A percentile compares a stretch with the other conserved stretches of the same genome.
phyloP scores from a whole-genome alignment of 129 eudicot genomes.

The Deinandra increscens region DNA sequence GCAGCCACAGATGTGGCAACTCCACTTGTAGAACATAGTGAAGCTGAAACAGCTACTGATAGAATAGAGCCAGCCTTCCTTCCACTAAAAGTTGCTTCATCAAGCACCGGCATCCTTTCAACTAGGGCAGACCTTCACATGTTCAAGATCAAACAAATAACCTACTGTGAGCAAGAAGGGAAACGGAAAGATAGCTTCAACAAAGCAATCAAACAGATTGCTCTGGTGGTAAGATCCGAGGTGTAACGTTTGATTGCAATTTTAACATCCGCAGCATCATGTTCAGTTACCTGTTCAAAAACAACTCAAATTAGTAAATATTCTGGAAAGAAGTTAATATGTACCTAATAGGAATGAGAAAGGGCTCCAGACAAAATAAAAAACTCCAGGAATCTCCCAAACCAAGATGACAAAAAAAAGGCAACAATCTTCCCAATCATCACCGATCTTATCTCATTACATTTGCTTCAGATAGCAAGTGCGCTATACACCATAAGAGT shows the following conservation, averaged over 20 bases:
- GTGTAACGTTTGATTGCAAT: slow-evolving; percentile 59
- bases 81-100: slow-evolving; percentile 81
- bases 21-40: slow-evolving; percentile 67
- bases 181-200: slow-evolving; percentile 91
- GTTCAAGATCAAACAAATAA: slow-evolving; percentile 11
- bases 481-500: too few relatives aligned
- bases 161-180: slow-evolving; percentile 91
- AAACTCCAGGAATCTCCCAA: too few relatives aligned
- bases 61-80: slow-evolving; percentile 77
- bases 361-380: too few relatives aligned
- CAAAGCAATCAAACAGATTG: slow-evolving; percentile 92
- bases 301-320: slow-evolving; percentile 17
- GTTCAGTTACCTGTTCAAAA: slow-evolving; percentile 79
- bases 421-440: too few relatives aligned
- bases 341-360: too few relatives aligned
- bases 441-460: too few relatives aligned
- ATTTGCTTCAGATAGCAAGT: too few relatives aligned
- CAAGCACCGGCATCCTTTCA: slow-evolving; percentile 96
- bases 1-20: slow-evolving; percentile 58
- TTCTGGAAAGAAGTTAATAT: background rate
- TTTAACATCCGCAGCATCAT: slow-evolving; percentile 92
- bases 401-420: too few relatives aligned
- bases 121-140: slow-evolving; percentile 69
- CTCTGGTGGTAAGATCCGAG: slow-evolving; percentile 79
- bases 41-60: slow-evolving; percentile 55